These are phyloP conservation scores for Rosa multiflora DNA, from an alignment of 306 rosid genomes.

Conservation along the genomic window DNA sequence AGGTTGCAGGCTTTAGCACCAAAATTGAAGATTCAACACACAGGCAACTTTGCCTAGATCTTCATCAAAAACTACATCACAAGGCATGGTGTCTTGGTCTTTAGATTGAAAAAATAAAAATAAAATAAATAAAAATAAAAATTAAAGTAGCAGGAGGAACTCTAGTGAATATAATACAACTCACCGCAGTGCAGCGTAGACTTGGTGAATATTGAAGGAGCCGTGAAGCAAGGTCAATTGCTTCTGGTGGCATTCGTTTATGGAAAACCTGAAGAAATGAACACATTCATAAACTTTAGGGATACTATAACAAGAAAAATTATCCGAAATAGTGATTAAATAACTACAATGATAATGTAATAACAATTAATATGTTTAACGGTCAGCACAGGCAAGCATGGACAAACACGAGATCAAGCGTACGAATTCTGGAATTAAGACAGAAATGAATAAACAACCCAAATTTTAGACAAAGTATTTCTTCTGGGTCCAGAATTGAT, in stretches of 20 bases:
- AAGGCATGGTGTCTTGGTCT: neutral
- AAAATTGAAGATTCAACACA: slow-evolving; percentile 19
- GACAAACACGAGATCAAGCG: neutral
- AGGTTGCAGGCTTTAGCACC: slow-evolving; percentile 9
- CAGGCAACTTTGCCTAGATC: neutral
- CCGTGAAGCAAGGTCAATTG: slow-evolving; percentile 95
- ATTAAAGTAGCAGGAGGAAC: neutral
- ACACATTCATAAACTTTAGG: slow-evolving; percentile 18
- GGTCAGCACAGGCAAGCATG: slow-evolving; percentile 1
- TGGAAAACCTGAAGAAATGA: slow-evolving; percentile 72
- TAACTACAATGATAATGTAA: neutral
- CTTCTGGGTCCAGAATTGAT: neutral
- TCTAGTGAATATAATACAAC: slow-evolving; percentile 27
- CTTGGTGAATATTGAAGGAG: slow-evolving; percentile 98
- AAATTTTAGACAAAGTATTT: neutral
- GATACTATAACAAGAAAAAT: neutral
- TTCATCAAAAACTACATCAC: slow-evolving; percentile 1
- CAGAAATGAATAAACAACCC: neutral
- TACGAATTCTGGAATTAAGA: neutral
- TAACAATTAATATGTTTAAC: neutral
- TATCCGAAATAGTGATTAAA: neutral
- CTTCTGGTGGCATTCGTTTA: slow-evolving; percentile 96
- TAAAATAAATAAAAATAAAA: neutral
- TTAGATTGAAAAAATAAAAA: slow-evolving; percentile 3
- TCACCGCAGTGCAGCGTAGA: slow-evolving; percentile 88